These are phyloP conservation scores for Onygenales sp. DNA, from an alignment of 2,329 filamentous ascomycete species.

Conservation along the genomic window DNA sequence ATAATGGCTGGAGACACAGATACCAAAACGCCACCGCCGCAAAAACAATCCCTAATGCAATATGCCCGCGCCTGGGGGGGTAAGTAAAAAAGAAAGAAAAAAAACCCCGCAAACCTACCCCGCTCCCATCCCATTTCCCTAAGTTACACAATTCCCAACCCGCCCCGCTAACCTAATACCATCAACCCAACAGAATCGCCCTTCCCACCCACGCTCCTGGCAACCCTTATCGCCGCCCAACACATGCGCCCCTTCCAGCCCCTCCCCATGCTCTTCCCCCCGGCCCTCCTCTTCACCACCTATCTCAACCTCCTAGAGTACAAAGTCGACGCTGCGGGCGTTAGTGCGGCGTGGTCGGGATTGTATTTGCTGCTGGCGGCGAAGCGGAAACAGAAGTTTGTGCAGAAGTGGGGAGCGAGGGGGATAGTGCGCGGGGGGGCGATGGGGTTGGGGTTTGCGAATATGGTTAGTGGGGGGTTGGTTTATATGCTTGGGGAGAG, in stretches of 20 bases:
- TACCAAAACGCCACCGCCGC: constrained; percentile 18
- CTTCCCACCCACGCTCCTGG: constrained; percentile 54
- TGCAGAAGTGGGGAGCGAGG: constrained; percentile 36
- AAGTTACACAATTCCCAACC: neutral
- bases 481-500: constrained; percentile 37
- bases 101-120: neutral
- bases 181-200: constrained; percentile 44
- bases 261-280: constrained; percentile 58
- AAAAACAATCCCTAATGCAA: constrained; percentile 25
- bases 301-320: constrained; percentile 56
- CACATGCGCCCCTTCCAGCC: constrained; percentile 57
- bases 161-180: constrained; percentile 1
- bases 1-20: neutral
- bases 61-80: constrained; percentile 35
- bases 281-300: constrained; percentile 54
- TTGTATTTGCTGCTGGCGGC: constrained; percentile 55
- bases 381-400: constrained; percentile 42
- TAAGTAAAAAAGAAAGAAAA: constrained; percentile 14
- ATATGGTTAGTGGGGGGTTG: constrained; percentile 36
- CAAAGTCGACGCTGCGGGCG: constrained; percentile 54
- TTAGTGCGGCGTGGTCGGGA: constrained; percentile 56
- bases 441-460: constrained; percentile 37
- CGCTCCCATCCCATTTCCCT: too few relatives aligned
- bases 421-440: constrained; percentile 37
- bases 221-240: constrained; percentile 57